Base-by-base conservation (phyloP, 495 filamentous ascomycete genomes). In the Penicillium atrosanguineum region DNA sequence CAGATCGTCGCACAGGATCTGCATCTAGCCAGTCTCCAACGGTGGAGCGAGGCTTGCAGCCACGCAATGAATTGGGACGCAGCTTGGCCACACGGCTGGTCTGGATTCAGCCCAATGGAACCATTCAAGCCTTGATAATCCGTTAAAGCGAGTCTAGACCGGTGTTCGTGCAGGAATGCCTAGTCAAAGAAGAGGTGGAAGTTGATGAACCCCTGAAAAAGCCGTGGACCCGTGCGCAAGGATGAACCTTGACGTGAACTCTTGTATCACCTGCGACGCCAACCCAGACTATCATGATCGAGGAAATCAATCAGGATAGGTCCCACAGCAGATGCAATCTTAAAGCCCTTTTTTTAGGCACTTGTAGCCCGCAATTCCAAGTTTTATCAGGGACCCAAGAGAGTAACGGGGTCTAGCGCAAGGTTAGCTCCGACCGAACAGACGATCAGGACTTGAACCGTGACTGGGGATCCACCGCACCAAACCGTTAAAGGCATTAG, bases 391-490 rank as follows among this genome's bases (percentile, higher is more conserved):
- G 29, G 4, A 34, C 11, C 31, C 11, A 34, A 34, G 31, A 38
- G 16, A 41, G 47, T 23, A 40, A 29, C 9, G 19, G 19, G 21
- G 14, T 40, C 34, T 54, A 57, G 54, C 21, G 54, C 8, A 28
- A 8, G 28, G 16, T 31, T 58, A 58, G 56, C 31, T 15, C 40
- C 18, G 46, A 25, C 40, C 23, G 15, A 28, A 16, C 14, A 42
- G 59, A 25, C 44, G 59, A 61, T 61, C 59, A 7, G 18, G 41
- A 18, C 59, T 39, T 1, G 26, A 21, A 29, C 29, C 19, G 44
- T 53, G 48, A 47, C 21, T 37, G 31, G 25, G 19, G 11, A 43
- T 15, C 46, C 39, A 52, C 7, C 4, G 7, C 34, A 29, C 36
- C 26, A 50, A 49, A 15, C 28, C 16, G 7, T 18, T 15, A 46